Evolutionary conservation across 2,329 filamentous ascomycete genomes (phyloP).

Genomic region (Thelonectria olida): DNA sequence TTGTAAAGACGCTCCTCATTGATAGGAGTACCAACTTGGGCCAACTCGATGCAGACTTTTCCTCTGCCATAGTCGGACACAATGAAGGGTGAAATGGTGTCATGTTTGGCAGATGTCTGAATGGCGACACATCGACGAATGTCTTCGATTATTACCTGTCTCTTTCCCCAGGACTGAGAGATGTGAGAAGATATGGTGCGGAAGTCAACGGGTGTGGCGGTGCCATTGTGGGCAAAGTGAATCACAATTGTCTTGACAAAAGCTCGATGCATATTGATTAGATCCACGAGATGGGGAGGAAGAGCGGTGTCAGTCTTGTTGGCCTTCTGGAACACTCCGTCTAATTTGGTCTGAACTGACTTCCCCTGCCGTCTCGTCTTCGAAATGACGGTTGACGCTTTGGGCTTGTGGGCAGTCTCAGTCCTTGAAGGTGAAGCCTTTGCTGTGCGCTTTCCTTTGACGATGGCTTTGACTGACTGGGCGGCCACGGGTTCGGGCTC

Average conservation of each 20-base stretch:
- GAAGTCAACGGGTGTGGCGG: constrained; percentile 70
- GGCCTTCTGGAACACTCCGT: constrained; percentile 52
- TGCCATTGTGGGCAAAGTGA: constrained; percentile 75
- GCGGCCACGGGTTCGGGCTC: constrained; percentile 28
- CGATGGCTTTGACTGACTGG: constrained; percentile 14
- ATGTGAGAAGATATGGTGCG: constrained; percentile 68
- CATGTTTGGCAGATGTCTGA: constrained; percentile 52
- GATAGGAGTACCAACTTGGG: constrained; percentile 50
- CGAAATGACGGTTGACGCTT: constrained; percentile 43
- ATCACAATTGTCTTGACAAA: constrained; percentile 75
- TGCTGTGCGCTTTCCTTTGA: constrained; percentile 45
- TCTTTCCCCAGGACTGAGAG: constrained; percentile 77
- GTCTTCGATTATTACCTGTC: constrained; percentile 71
- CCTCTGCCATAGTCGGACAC: constrained; percentile 62
- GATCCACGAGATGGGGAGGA: constrained; percentile 63
- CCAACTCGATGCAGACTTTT: constrained; percentile 68
- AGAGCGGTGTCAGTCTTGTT: constrained; percentile 48
- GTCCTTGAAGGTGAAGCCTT: constrained; percentile 42
- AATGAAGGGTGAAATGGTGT: constrained; percentile 50
- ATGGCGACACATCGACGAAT: constrained; percentile 73
- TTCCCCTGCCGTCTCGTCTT: constrained; percentile 42
- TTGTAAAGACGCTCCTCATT: constrained; percentile 62
- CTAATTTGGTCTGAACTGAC: constrained; percentile 47
- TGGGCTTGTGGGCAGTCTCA: constrained; percentile 43
- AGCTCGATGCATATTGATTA: constrained; percentile 71